Evolutionary conservation across 140 eudicot species (phyloP).

Genomic region (Senecio squalidus): DNA sequence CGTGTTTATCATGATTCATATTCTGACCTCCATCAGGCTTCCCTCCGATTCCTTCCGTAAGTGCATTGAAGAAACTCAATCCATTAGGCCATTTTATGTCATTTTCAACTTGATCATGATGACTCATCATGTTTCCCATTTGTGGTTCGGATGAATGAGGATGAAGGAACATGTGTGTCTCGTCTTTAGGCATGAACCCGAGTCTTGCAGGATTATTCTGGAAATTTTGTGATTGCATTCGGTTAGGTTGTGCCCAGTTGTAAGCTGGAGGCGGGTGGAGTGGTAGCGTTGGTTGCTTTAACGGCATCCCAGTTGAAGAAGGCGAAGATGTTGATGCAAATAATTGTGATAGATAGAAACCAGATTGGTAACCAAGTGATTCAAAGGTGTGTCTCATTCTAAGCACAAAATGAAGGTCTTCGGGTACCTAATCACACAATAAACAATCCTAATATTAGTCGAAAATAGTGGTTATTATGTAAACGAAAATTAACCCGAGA

Average conservation of each 20-base stretch:
- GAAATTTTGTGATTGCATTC: conserved; percentile 43
- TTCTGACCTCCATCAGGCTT: conserved; percentile 41
- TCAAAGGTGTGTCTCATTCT: conserved; percentile 98
- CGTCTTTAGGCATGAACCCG: conserved; percentile 66
- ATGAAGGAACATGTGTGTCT: conserved; percentile 74
- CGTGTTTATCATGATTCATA: conserved; percentile 43
- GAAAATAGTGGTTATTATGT: too few relatives aligned
- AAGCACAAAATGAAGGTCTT: conserved; percentile 95
- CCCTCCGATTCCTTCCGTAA: conserved; percentile 59
- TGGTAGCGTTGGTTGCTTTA: conserved; percentile 55
- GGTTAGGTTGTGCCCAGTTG: conserved; percentile 65
- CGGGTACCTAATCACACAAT: conserved; percentile 61
- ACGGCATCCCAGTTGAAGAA: conserved; percentile 32
- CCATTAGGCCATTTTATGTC: conserved; percentile 99
- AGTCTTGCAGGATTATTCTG: conserved; percentile 54
- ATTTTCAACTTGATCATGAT: conserved; percentile 48
- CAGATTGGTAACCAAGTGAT: conserved; percentile 89
- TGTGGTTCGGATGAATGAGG: conserved; percentile 70
- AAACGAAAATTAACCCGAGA: too few relatives aligned
- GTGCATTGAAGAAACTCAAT: conserved; percentile 62
- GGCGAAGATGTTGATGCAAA: conserved; percentile 77
- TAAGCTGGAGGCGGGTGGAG: conserved; percentile 56
- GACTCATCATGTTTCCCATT: conserved; percentile 65
- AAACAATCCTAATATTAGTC: too few relatives aligned
- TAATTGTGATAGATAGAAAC: conserved; percentile 81